Conservation (phyloP, 768 basidiomycete genomes). For the Trametes gibbosa region DNA sequence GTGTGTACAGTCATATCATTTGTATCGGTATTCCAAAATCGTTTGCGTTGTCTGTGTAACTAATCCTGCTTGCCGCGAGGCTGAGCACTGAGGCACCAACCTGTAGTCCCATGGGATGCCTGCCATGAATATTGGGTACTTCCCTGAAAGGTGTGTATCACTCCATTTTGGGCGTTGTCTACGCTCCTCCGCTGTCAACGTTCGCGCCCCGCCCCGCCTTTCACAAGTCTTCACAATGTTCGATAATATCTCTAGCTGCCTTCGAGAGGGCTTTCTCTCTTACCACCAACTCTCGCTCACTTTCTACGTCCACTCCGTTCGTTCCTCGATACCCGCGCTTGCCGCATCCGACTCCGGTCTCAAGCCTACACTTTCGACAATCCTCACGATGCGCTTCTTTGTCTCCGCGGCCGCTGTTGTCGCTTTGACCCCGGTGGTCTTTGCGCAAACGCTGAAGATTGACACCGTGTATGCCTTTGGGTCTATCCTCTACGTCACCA, state of each 20-base stretch:
- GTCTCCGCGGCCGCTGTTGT: slow-evolving; percentile 32
- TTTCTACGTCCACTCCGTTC: slow-evolving; percentile 6
- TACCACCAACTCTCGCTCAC: background rate
- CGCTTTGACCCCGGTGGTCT: slow-evolving; percentile 34
- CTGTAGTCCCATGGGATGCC: too few relatives aligned
- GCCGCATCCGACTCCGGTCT: too few relatives aligned
- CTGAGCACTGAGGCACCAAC: too few relatives aligned
- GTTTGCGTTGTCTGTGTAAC: too few relatives aligned
- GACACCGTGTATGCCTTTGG: slow-evolving; percentile 60
- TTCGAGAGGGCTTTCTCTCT: background rate
- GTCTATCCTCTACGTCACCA: background rate
- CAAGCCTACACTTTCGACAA: background rate
- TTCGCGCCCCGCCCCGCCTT: slow-evolving; percentile 8
- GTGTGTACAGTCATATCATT: background rate
- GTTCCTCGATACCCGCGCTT: slow-evolving; percentile 1
- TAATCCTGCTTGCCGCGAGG: too few relatives aligned
- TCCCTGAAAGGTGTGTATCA: background rate
- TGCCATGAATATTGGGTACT: too few relatives aligned
- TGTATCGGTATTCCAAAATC: background rate
- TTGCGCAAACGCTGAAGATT: slow-evolving; percentile 45
- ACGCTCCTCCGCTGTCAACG: background rate
- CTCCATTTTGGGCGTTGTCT: background rate
- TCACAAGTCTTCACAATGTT: slow-evolving; percentile 10
- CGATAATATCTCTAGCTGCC: background rate
- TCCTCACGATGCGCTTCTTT: slow-evolving; percentile 10